Conservation (phyloP, 805 yeast genomes). For the Torulaspora delbrueckii region DNA sequence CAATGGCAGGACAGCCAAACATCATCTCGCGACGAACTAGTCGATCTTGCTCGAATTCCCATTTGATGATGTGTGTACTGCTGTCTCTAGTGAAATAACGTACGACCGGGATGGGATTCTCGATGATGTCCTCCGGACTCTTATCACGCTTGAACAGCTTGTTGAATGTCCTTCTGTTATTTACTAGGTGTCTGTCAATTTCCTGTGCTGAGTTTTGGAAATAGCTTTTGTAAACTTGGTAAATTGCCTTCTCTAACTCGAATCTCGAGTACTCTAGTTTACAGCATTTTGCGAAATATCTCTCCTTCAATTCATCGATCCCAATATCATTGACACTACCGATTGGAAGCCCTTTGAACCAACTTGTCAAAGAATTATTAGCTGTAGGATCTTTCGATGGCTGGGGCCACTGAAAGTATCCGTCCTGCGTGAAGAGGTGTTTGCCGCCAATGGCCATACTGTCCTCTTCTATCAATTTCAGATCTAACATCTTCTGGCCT, state of each 20-base stretch:
- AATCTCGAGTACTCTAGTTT: conserved; percentile 17
- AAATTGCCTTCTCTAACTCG: conserved; percentile 16
- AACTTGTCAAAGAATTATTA: background rate
- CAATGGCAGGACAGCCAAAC: conserved; percentile 15
- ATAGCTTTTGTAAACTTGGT: conserved; percentile 6
- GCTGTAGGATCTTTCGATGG: background rate
- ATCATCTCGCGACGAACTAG: conserved; percentile 6
- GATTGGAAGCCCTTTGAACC: conserved; percentile 2
- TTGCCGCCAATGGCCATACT: background rate
- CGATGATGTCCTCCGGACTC: background rate
- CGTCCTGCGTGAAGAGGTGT: conserved; percentile 8
- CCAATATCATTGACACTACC: background rate
- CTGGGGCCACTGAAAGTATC: conserved; percentile 15
- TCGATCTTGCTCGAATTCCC: background rate
- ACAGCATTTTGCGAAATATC: conserved; percentile 8
- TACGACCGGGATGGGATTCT: background rate
- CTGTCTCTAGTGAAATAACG: conserved; percentile 16
- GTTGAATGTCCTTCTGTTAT: background rate
- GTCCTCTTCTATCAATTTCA: conserved; percentile 1
- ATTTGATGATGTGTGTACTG: conserved; percentile 9
- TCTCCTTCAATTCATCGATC: conserved; percentile 1
- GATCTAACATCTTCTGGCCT: conserved; percentile 25
- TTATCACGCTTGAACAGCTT: background rate
- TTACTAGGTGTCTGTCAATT: background rate
- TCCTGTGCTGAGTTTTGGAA: background rate